Evolutionary conservation across 2,329 filamentous ascomycete genomes (phyloP).

Genomic region (Bipolaris cookei): DNA sequence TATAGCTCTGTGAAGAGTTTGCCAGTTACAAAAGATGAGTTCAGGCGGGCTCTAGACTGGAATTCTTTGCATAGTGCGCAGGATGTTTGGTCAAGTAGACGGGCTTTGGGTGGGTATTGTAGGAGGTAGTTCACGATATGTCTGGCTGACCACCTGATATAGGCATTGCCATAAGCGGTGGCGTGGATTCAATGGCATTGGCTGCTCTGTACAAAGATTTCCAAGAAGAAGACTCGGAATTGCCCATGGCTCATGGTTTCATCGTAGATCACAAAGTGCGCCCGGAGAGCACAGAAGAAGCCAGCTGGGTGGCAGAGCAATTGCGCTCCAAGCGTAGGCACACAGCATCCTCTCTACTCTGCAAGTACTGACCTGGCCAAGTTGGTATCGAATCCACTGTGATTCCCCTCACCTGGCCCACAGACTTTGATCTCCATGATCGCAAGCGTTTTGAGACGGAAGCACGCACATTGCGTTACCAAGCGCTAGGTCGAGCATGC

Average conservation of each 20-base stretch:
- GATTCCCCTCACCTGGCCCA: slow-evolving; percentile 49
- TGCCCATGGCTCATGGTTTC: slow-evolving; percentile 57
- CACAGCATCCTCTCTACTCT: neutral
- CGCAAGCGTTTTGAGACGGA: slow-evolving; percentile 75
- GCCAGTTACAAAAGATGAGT: slow-evolving; percentile 38
- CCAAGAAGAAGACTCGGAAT: slow-evolving; percentile 12
- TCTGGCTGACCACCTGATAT: slow-evolving; percentile 7
- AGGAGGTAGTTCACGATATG: neutral
- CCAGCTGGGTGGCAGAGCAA: slow-evolving; percentile 57
- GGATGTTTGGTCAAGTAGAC: neutral
- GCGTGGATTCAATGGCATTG: slow-evolving; percentile 97
- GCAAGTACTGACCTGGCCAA: slow-evolving; percentile 24
- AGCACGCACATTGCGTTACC: slow-evolving; percentile 77
- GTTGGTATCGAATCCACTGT: slow-evolving; percentile 42
- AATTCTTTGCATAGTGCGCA: slow-evolving; percentile 10
- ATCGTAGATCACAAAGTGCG: slow-evolving; percentile 68
- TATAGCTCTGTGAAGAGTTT: slow-evolving; percentile 30
- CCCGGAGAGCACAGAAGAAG: slow-evolving; percentile 62
- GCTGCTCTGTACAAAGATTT: slow-evolving; percentile 69
- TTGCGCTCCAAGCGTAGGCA: slow-evolving; percentile 53
- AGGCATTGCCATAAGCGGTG: slow-evolving; percentile 83
- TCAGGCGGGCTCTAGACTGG: slow-evolving; percentile 23
- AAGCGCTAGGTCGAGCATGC: slow-evolving; percentile 69
- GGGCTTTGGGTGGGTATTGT: slow-evolving; percentile 22
- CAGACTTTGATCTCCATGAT: slow-evolving; percentile 48